phyloP scores from a whole-genome alignment of 1,139 yeast genomes.

The Debaryomyces nepalensis region DNA sequence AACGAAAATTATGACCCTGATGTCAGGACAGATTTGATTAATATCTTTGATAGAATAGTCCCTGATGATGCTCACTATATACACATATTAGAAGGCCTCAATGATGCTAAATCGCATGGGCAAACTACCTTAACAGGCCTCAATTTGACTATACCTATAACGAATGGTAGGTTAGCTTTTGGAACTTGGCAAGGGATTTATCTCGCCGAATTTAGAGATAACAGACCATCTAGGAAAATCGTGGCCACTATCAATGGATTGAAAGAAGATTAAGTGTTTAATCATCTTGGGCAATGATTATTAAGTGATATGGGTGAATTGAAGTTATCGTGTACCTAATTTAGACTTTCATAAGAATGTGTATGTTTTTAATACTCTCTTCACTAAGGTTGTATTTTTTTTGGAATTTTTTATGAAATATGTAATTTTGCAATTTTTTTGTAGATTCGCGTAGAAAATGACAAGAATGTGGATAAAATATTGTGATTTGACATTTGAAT shows the following conservation, averaged over 20 bases:
- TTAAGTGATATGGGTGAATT: too few species aligned
- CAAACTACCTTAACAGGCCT: constrained; percentile 71
- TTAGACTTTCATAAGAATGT: too few species aligned
- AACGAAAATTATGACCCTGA: constrained; percentile 85
- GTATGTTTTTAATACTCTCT: too few species aligned
- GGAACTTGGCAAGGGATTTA: constrained; percentile 91
- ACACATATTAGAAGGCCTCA: constrained; percentile 78
- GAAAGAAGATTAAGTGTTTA: constrained; percentile 27
- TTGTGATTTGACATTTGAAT: too few species aligned
- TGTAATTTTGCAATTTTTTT: too few species aligned
- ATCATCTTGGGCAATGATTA: too few species aligned
- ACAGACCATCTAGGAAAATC: constrained; percentile 63
- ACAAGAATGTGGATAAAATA: too few species aligned
- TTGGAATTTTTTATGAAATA: too few species aligned
- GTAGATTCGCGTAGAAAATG: too few species aligned
- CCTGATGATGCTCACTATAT: constrained; percentile 71
- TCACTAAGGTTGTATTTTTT: too few species aligned
- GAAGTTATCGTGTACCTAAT: too few species aligned
- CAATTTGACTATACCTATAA: constrained; percentile 66
- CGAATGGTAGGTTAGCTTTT: constrained; percentile 65
- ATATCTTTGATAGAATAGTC: constrained; percentile 63
- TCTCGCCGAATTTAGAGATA: constrained; percentile 70
- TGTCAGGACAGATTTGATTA: constrained; percentile 70
- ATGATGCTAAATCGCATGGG: constrained; percentile 84
- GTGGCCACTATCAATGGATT: constrained; percentile 77